A percentile compares a stretch with the other conserved stretches of the same genome.
Conservation (phyloP, 1,284 basidiomycete genomes). For the Volvariella surrecta region DNA sequence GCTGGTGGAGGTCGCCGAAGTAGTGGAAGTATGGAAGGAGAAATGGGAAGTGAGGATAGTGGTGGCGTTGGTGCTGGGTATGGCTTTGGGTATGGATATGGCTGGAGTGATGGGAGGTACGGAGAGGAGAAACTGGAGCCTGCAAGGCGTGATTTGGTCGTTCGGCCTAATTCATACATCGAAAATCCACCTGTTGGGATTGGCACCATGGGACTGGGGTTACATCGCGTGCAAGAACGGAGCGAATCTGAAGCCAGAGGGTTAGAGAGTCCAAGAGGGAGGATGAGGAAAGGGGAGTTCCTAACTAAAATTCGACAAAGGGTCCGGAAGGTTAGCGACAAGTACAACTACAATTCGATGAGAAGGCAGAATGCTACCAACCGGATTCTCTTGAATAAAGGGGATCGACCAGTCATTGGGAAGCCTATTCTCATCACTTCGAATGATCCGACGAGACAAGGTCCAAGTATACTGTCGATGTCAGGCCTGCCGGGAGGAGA, state of each 20-base stretch:
- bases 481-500: background rate
- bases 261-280: slow-evolving; percentile 7
- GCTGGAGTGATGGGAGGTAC: no score
- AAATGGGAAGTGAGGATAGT: background rate
- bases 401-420: slow-evolving; percentile 40
- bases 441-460: slow-evolving; percentile 9
- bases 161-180: background rate
- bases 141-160: no score
- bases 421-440: slow-evolving; percentile 36
- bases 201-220: background rate
- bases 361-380: no score
- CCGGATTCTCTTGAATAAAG: slow-evolving; percentile 10
- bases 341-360: slow-evolving; percentile 25
- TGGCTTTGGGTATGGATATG: no score
- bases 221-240: no score
- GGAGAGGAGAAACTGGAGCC: no score
- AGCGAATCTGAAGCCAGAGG: no score
- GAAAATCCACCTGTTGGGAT: slow-evolving; percentile 7
- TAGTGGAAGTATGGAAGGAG: slow-evolving; percentile 14
- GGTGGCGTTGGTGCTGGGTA: no score
- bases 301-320: slow-evolving; percentile 49
- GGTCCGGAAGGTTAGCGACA: slow-evolving; percentile 59
- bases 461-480: no score
- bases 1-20: slow-evolving; percentile 14
- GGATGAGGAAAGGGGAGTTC: slow-evolving; percentile 65